Percentiles rank a stretch among this genome's conserved stretches.
Conservation (phyloP, 129 eudicot genomes). For the Scalesia atractyloides region DNA sequence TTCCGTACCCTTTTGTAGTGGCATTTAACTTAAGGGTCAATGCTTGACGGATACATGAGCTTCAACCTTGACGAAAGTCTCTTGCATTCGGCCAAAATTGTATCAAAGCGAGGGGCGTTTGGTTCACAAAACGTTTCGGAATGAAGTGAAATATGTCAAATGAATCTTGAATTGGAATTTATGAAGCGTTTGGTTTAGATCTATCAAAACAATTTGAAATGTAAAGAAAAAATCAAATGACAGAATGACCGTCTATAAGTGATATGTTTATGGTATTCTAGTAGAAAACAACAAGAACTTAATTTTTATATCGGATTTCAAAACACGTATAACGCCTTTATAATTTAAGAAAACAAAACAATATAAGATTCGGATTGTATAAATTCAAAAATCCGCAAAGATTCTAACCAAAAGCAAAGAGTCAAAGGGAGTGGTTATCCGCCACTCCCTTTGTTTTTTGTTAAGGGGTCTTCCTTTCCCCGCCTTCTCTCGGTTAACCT, state of each 20-base stretch:
- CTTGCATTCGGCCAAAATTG: too few relatives aligned
- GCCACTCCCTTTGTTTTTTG: conserved; percentile 89
- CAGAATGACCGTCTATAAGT: neutral
- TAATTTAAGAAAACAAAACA: neutral
- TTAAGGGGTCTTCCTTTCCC: conserved; percentile 94
- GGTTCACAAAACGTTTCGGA: too few relatives aligned
- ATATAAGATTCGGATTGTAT: neutral
- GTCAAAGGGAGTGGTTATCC: conserved; percentile 64
- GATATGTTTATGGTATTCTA: neutral
- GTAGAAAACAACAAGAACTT: neutral
- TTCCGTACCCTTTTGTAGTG: too few relatives aligned
- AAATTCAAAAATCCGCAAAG: conserved; percentile 51
- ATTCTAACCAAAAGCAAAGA: conserved; percentile 64
- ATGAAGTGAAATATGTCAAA: too few relatives aligned
- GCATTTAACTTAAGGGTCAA: too few relatives aligned
- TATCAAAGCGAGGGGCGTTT: too few relatives aligned
- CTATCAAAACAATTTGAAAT: neutral
- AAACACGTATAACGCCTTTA: conserved; percentile 2
- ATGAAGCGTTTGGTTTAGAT: too few relatives aligned
- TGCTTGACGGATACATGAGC: too few relatives aligned
- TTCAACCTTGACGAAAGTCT: too few relatives aligned
- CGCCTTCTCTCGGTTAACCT: conserved; percentile 78
- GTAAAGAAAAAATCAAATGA: neutral
- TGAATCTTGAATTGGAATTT: too few relatives aligned
- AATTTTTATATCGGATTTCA: neutral